Base-by-base conservation (phyloP, 2,329 filamentous ascomycete genomes). In the Cladosporium sphaerospermum region DNA sequence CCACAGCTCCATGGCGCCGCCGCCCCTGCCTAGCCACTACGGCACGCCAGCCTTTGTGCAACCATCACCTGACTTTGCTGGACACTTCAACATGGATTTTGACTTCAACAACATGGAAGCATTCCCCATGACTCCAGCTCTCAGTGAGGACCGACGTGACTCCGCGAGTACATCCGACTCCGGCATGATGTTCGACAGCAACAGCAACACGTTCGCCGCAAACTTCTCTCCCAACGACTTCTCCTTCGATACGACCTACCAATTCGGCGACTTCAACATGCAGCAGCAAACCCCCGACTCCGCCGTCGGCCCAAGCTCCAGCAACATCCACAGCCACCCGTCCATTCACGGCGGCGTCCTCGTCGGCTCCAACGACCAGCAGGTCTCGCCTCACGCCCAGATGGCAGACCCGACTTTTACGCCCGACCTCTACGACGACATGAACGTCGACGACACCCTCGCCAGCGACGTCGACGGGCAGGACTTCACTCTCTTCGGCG, bases 341-440 rank as follows among this genome's bases (percentile, higher is more conserved):
- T 40, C 54, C 16, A 57, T 9, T 14, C n/a, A 39, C n/a, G 31
- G 39, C 11, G 47, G 40, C 31, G 31, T 57, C 53, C 52, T 52
- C 19, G 57, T 56, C 44, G 54, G 53, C 65, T 60, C 58, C n/a
- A 61, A 59, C 41, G 54, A 54, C 10, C 71, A 76, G 23, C 84
- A 88, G 56, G 78, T 89, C 56, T 89, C 86, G 3, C 85, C 85
- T 8, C 76, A 77, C 51, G 86, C 83, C 4, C 85, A 88, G 86
- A 78, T 69, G 86, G 36, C n/a, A 14, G 85, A 9, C 83, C 86
- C 45, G 77, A 77, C 63, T 0, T 65, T 42, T 45, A 56, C 40
- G 84, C 83, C 0, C 6, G 52, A 54, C 39, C 36, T 54, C 14
- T 68, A 82, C 55, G 73, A 74, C 14, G 78, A 81, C 19, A 75